Conservation (phyloP, 2,329 filamentous ascomycete genomes). For the Zasmidium citrigriseum region DNA sequence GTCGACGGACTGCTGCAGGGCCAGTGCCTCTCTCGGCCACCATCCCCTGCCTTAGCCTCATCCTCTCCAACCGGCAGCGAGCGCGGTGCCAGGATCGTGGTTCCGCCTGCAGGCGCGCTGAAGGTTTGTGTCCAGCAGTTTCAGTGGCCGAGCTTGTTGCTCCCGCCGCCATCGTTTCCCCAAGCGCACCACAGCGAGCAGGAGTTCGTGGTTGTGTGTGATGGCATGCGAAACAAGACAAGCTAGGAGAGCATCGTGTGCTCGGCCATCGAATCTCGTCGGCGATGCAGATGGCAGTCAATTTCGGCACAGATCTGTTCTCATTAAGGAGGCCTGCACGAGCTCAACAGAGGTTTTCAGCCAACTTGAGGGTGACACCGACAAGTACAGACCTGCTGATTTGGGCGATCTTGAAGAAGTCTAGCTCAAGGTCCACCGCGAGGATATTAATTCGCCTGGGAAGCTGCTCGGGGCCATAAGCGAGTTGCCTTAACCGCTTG, state of each 20-base stretch:
- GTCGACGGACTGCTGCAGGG: background rate
- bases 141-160: constrained; percentile 14
- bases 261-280: too few species aligned
- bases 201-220: background rate
- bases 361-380: too few species aligned
- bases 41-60: background rate
- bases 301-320: constrained; percentile 19
- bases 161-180: background rate
- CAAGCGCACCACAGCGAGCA: background rate
- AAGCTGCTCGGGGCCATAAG: too few species aligned
- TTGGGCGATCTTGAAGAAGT: too few species aligned
- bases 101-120: constrained; percentile 11
- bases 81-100: constrained; percentile 4
- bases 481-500: too few species aligned
- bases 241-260: background rate
- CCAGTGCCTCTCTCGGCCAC: constrained; percentile 1
- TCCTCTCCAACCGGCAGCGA: constrained; percentile 3
- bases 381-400: too few species aligned
- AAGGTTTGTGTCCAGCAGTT: constrained; percentile 9
- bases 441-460: too few species aligned
- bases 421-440: too few species aligned
- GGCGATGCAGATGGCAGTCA: constrained; percentile 5
- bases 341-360: too few species aligned
- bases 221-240: background rate
- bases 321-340: constrained; percentile 16